Percentiles rank a stretch among this genome's conserved stretches.
phyloP scores from a whole-genome alignment of 1,284 basidiomycete genomes.

The Malassezia slooffiae region DNA sequence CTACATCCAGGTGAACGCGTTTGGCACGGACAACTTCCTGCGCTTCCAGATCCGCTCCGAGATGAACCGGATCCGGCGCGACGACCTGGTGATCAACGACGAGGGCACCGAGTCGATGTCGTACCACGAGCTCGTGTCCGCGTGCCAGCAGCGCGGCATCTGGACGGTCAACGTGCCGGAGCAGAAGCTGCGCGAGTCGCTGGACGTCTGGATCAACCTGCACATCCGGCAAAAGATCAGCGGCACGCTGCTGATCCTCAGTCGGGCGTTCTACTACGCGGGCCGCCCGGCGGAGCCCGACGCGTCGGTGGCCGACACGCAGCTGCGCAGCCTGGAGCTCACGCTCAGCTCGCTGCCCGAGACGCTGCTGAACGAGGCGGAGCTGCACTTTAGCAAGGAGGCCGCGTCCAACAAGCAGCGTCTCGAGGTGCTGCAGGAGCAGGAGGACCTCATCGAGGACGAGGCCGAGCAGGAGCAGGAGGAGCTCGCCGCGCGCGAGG shows the following conservation, averaged over 20 bases:
- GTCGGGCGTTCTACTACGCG: constrained; percentile 79
- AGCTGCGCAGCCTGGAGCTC: constrained; percentile 68
- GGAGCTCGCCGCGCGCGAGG: constrained; percentile 78
- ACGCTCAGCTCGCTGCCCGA: constrained; percentile 89
- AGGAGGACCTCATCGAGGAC: constrained; percentile 98
- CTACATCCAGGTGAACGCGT: constrained; percentile 87
- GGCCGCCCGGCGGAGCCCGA: constrained; percentile 15
- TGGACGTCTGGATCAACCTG: constrained; percentile 84
- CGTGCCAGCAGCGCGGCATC: constrained; percentile 89
- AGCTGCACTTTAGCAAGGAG: constrained; percentile 85
- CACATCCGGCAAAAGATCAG: constrained; percentile 76
- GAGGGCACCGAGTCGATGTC: constrained; percentile 89
- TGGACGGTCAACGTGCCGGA: constrained; percentile 62
- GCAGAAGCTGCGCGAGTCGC: constrained; percentile 63
- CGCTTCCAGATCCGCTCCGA: constrained; percentile 81
- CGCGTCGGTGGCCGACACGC: constrained; percentile 46
- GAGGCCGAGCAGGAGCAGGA: constrained; percentile 92
- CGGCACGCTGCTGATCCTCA: constrained; percentile 83
- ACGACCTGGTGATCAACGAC: constrained; percentile 75
- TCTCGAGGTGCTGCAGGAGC: constrained; percentile 90
- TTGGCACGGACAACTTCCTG: constrained; percentile 96
- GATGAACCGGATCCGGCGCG: constrained; percentile 70
- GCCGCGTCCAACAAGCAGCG: constrained; percentile 94
- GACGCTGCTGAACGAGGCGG: constrained; percentile 89
- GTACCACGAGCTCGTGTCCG: constrained; percentile 74